These are phyloP conservation scores for Dactylellina sp. DNA, from an alignment of 2,329 filamentous ascomycete species.

Conservation along the genomic window DNA sequence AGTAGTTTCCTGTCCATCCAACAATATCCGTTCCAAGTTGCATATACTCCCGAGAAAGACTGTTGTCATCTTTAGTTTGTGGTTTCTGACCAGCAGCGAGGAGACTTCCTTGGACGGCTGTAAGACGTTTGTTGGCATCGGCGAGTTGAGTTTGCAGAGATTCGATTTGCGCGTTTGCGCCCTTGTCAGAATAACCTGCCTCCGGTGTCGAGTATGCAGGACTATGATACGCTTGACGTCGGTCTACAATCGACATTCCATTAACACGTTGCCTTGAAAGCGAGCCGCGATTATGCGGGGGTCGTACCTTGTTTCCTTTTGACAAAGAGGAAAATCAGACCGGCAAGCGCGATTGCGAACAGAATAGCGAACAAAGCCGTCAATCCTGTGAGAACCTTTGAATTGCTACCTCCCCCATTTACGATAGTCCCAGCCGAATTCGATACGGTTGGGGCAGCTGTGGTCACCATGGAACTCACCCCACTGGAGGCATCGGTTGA, in stretches of 20 bases:
- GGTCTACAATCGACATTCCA: slow-evolving; percentile 14
- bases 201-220: slow-evolving; percentile 39
- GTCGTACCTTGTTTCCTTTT: slow-evolving; percentile 48
- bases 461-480: neutral
- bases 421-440: neutral
- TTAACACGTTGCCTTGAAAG: slow-evolving; percentile 7
- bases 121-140: slow-evolving; percentile 53
- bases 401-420: slow-evolving; percentile 7
- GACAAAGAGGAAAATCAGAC: slow-evolving; percentile 46
- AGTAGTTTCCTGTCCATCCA: slow-evolving; percentile 53
- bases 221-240: slow-evolving; percentile 34
- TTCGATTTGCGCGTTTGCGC: slow-evolving; percentile 52
- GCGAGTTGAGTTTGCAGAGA: slow-evolving; percentile 40
- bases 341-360: slow-evolving; percentile 40
- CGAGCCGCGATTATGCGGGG: neutral
- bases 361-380: slow-evolving; percentile 38
- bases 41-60: slow-evolving; percentile 43
- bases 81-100: slow-evolving; percentile 53
- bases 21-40: slow-evolving; percentile 48
- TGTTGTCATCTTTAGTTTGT: slow-evolving; percentile 54
- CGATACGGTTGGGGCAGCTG: neutral
- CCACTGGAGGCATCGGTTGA: neutral
- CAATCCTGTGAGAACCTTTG: slow-evolving; percentile 14
- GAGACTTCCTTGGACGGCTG: slow-evolving; percentile 51
- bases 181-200: slow-evolving; percentile 51